Conservation (phyloP, 2,329 filamentous ascomycete species). For the Neobulgaria alba region DNA sequence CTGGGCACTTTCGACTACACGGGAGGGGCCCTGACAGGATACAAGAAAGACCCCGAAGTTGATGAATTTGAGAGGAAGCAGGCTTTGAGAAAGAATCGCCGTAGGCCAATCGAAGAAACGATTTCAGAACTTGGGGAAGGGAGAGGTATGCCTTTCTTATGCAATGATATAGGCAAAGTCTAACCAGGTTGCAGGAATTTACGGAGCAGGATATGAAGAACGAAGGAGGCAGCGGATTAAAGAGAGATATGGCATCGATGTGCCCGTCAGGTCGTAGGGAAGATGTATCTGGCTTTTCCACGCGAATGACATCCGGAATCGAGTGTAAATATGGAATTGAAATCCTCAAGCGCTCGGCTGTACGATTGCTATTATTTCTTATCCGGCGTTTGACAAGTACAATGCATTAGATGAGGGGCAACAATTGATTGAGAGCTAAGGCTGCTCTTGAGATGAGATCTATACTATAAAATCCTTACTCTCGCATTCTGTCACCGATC, state of each 20-base stretch:
- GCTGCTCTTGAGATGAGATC: no score
- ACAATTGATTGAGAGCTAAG: no score
- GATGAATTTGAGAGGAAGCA: conserved; percentile 60
- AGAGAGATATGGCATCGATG: conserved; percentile 62
- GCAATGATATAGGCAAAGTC: background rate
- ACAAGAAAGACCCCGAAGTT: conserved; percentile 38
- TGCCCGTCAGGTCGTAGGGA: conserved; percentile 31
- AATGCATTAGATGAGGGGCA: no score
- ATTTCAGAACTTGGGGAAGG: conserved; percentile 61
- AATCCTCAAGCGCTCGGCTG: conserved; percentile 2
- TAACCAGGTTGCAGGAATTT: conserved; percentile 44
- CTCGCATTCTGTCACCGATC: no score
- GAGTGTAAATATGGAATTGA: conserved; percentile 19
- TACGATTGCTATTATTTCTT: no score
- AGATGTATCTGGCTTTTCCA: conserved; percentile 7
- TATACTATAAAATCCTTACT: no score
- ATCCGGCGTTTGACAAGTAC: no score
- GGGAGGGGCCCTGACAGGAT: conserved; percentile 47
- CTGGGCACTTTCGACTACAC: conserved; percentile 56
- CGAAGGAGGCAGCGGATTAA: conserved; percentile 58
- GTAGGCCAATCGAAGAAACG: conserved; percentile 56
- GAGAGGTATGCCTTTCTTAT: conserved; percentile 44
- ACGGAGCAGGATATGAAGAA: conserved; percentile 59
- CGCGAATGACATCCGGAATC: conserved; percentile 4
- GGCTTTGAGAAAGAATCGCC: conserved; percentile 50